Conservation (phyloP, 108 stramenopile genomes). For the Skeletonema marinoi region DNA sequence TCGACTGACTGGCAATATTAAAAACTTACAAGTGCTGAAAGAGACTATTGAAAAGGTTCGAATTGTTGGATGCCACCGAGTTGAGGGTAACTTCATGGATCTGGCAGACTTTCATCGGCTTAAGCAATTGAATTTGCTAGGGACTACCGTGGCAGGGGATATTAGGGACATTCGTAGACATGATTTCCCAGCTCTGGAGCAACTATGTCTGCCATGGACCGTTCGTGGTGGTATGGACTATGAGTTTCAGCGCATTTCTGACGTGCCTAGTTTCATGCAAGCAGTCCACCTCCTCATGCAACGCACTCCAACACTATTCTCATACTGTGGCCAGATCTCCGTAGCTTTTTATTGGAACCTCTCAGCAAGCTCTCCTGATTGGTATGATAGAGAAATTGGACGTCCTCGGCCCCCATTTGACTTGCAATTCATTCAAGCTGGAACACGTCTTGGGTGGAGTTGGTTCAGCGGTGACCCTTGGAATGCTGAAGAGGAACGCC, state of each 20-base stretch:
- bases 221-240: not conserved
- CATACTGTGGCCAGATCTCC: no score
- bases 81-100: constrained; percentile 12
- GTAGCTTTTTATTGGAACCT: not conserved
- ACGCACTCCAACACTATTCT: not conserved
- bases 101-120: constrained; percentile 19
- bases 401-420: not conserved
- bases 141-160: constrained; percentile 4
- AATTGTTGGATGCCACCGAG: not conserved
- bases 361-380: not conserved
- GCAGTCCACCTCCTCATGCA: not conserved
- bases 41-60: not conserved
- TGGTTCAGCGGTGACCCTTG: not conserved
- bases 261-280: not conserved
- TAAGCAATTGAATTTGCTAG: constrained; percentile 1
- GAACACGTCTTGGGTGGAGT: not conserved
- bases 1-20: not conserved
- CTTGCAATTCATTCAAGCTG: not conserved
- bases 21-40: not conserved
- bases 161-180: not conserved
- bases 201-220: not conserved
- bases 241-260: not conserved
- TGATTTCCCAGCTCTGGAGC: not conserved
- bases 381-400: not conserved
- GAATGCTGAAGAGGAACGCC: not conserved